Percentiles rank a stretch among this genome's conserved stretches.
These are phyloP conservation scores for Dendrostoma leiphaemia DNA, from an alignment of 2,329 filamentous ascomycete genomes.

Conservation along the genomic window DNA sequence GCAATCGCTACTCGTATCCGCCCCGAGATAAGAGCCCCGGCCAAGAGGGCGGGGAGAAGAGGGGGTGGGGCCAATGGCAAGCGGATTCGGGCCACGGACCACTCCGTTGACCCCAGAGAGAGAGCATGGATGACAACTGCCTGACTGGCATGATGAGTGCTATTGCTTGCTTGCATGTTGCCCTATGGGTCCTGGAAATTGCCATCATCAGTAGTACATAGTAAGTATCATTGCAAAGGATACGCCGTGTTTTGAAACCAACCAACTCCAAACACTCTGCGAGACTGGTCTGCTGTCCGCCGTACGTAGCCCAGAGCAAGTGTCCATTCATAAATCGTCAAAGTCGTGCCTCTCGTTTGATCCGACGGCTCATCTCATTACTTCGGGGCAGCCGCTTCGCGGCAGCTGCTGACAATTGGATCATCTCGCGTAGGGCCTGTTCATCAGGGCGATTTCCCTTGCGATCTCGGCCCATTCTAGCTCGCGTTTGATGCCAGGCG, in stretches of 20 bases:
- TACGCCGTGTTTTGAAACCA: background rate
- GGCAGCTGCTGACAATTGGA: background rate
- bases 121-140: too few species aligned
- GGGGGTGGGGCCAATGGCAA: too few species aligned
- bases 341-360: constrained; percentile 2
- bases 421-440: constrained; percentile 81
- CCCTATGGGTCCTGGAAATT: too few species aligned
- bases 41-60: too few species aligned
- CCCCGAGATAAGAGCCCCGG: too few species aligned
- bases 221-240: background rate
- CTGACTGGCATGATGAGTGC: background rate
- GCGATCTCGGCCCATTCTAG: constrained; percentile 89
- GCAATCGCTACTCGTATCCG: too few species aligned
- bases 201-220: background rate
- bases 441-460: constrained; percentile 92
- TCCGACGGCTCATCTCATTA: background rate
- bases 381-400: background rate
- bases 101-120: too few species aligned
- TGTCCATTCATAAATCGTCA: constrained; percentile 14
- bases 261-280: background rate
- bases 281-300: background rate
- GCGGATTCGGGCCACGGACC: too few species aligned
- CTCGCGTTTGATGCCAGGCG: constrained; percentile 60
- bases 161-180: background rate
- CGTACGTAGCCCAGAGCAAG: background rate